phyloP scores from a whole-genome alignment of 108 stramenopile genomes.

The Pinguiococcus pyrenoidosus region DNA sequence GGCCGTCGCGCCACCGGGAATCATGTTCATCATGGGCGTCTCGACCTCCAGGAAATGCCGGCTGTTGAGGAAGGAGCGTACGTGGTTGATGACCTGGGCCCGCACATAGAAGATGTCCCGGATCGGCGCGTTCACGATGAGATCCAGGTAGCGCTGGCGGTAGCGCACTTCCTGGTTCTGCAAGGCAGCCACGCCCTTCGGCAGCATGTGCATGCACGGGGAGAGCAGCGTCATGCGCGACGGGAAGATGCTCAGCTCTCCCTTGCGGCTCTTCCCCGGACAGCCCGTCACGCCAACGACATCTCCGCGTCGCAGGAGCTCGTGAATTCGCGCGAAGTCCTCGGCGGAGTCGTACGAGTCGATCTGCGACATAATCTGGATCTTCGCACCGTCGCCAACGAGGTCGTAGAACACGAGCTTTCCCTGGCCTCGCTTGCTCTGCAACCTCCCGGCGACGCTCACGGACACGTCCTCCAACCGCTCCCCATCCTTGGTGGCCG shows the following conservation, averaged over 20 bases:
- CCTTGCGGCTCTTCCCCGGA: slow-evolving; percentile 85
- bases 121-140: slow-evolving; percentile 83
- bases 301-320: slow-evolving; percentile 73
- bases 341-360: slow-evolving; percentile 60
- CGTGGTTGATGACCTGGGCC: slow-evolving; percentile 71
- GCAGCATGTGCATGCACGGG: slow-evolving; percentile 97
- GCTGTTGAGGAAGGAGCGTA: slow-evolving; percentile 82
- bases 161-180: slow-evolving; percentile 91
- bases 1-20: slow-evolving; percentile 93
- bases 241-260: slow-evolving; percentile 92
- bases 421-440: slow-evolving; percentile 78
- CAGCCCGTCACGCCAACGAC: slow-evolving; percentile 82
- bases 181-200: slow-evolving; percentile 64
- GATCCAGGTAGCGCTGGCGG: slow-evolving; percentile 93
- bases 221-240: slow-evolving; percentile 62
- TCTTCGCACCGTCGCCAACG: slow-evolving; percentile 76
- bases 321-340: slow-evolving; percentile 70
- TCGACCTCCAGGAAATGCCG: slow-evolving; percentile 86
- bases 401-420: slow-evolving; percentile 95
- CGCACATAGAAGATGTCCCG: slow-evolving; percentile 70
- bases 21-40: slow-evolving; percentile 99
- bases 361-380: slow-evolving; percentile 77
- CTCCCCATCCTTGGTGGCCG: neutral
- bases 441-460: slow-evolving; percentile 81
- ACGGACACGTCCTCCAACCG: slow-evolving; percentile 44